A percentile compares a stretch with the other conserved stretches of the same genome.
These are phyloP conservation scores for Amanita subjunquillea DNA, from an alignment of 768 basidiomycete genomes.

Conservation along the genomic window DNA sequence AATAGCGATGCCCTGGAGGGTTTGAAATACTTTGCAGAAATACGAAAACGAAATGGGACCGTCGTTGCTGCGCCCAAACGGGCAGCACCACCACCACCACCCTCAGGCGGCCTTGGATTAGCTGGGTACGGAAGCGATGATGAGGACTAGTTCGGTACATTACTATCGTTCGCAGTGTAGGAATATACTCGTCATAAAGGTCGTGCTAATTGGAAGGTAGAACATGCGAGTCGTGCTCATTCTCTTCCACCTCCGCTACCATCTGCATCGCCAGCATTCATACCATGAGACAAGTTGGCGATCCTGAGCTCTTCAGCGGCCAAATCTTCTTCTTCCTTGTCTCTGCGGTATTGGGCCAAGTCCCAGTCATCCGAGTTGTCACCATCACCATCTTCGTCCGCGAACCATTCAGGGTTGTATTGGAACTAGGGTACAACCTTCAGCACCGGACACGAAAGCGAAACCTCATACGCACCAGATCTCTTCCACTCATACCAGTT, in stretches of 20 bases:
- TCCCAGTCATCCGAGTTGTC: slow-evolving; percentile 48
- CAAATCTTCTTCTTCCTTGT: slow-evolving; percentile 52
- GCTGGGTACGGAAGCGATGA: slow-evolving; percentile 76
- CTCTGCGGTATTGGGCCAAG: slow-evolving; percentile 46
- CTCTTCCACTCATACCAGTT: slow-evolving; percentile 90
- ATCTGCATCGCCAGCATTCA: slow-evolving; percentile 17
- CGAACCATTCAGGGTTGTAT: slow-evolving; percentile 93
- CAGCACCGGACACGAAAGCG: slow-evolving; percentile 4
- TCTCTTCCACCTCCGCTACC: slow-evolving; percentile 19
- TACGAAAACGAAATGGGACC: slow-evolving; percentile 57
- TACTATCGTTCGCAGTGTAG: background rate
- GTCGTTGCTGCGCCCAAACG: slow-evolving; percentile 17
- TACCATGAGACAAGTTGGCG: slow-evolving; percentile 24
- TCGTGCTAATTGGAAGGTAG: background rate
- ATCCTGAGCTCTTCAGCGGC: slow-evolving; percentile 45
- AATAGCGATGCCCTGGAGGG: slow-evolving; percentile 83
- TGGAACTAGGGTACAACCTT: slow-evolving; percentile 53
- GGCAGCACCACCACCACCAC: slow-evolving; percentile 20
- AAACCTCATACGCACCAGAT: slow-evolving; percentile 51
- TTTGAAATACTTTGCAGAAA: slow-evolving; percentile 83
- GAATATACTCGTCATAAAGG: background rate
- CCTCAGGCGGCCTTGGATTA: slow-evolving; percentile 45
- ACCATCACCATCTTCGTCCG: slow-evolving; percentile 51
- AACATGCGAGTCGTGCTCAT: background rate
- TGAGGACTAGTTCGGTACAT: slow-evolving; percentile 9